These are phyloP conservation scores for Termitomyces sp. DNA, from an alignment of 768 basidiomycete genomes.

Conservation along the genomic window DNA sequence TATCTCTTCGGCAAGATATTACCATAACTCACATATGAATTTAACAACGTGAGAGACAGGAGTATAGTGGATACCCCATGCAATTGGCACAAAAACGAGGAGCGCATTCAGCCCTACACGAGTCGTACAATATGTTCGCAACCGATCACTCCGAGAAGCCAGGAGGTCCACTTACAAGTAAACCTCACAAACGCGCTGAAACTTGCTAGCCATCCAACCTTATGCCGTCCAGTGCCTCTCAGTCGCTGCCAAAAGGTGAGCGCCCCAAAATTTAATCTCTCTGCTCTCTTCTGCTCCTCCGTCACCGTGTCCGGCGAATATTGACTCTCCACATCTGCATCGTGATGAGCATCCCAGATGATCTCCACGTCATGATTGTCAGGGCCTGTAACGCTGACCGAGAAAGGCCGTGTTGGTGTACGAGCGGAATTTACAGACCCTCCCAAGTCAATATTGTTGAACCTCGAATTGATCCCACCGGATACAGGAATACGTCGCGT, in stretches of 20 bases:
- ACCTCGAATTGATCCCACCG: conserved; percentile 15
- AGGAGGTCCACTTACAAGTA: conserved; percentile 29
- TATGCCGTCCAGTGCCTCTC: conserved; percentile 19
- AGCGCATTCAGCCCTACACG: conserved; percentile 37
- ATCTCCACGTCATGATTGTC: conserved; percentile 8
- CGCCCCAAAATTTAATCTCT: conserved; percentile 6
- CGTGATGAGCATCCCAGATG: conserved; percentile 12
- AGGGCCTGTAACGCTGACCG: conserved; percentile 9
- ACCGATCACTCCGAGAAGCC: neutral
- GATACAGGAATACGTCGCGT: conserved; percentile 12
- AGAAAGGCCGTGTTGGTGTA: conserved; percentile 9
- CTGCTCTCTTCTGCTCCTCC: conserved; percentile 2
- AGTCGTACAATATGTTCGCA: neutral
- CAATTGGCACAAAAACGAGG: conserved; percentile 36
- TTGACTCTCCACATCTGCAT: conserved; percentile 18
- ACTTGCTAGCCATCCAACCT: conserved; percentile 30
- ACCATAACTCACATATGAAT: conserved; percentile 17
- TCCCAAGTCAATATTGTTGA: conserved; percentile 14
- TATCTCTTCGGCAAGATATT: neutral
- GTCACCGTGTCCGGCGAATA: conserved; percentile 12
- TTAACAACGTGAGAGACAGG: conserved; percentile 20
- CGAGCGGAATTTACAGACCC: conserved; percentile 1
- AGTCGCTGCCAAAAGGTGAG: conserved; percentile 24
- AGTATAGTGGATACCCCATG: conserved; percentile 38
- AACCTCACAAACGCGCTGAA: conserved; percentile 28